Evolutionary conservation across 352 stramenopile species (phyloP).

Genomic region (Elongisporangium prolatum): DNA sequence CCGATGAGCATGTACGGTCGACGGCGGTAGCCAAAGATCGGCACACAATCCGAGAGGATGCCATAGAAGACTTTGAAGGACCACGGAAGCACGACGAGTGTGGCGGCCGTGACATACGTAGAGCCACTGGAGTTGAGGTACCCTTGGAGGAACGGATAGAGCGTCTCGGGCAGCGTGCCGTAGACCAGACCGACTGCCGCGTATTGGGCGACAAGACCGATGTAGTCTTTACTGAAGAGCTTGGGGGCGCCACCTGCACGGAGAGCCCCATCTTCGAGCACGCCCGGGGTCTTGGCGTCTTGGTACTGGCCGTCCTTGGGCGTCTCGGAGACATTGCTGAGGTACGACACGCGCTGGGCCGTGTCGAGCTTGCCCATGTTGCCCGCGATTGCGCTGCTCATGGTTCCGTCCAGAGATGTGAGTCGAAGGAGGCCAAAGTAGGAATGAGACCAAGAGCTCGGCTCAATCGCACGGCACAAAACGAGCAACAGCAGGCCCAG

Average conservation of each 20-base stretch:
- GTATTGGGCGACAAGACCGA: slow-evolving; percentile 40
- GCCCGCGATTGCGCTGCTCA: too few species aligned
- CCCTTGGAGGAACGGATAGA: slow-evolving; percentile 46
- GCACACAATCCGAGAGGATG: slow-evolving; percentile 38
- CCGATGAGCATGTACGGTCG: slow-evolving; percentile 31
- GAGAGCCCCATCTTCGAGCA: slow-evolving; percentile 20
- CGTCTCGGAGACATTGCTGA: slow-evolving; percentile 22
- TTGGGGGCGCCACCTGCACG: slow-evolving; percentile 22
- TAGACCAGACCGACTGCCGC: slow-evolving; percentile 30
- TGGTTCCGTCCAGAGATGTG: too few species aligned
- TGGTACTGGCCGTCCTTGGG: slow-evolving; percentile 19
- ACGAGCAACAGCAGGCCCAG: too few species aligned
- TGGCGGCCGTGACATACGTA: slow-evolving; percentile 12
- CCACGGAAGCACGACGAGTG: slow-evolving; percentile 54
- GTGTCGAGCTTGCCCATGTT: slow-evolving; percentile 4
- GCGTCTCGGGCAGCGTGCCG: slow-evolving; percentile 19
- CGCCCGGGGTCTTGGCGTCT: slow-evolving; percentile 22
- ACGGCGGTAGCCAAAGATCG: slow-evolving; percentile 26
- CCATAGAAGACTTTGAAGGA: slow-evolving; percentile 54
- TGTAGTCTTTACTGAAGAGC: slow-evolving; percentile 23
- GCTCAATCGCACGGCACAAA: too few species aligned
- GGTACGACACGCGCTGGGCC: slow-evolving; percentile 23
- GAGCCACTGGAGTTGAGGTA: slow-evolving; percentile 31
- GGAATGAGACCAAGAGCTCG: too few species aligned
- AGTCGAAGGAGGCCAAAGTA: too few species aligned